Evolutionary conservation across 257 asterid species (phyloP).

Genomic region (Gentiana macrophylla): DNA sequence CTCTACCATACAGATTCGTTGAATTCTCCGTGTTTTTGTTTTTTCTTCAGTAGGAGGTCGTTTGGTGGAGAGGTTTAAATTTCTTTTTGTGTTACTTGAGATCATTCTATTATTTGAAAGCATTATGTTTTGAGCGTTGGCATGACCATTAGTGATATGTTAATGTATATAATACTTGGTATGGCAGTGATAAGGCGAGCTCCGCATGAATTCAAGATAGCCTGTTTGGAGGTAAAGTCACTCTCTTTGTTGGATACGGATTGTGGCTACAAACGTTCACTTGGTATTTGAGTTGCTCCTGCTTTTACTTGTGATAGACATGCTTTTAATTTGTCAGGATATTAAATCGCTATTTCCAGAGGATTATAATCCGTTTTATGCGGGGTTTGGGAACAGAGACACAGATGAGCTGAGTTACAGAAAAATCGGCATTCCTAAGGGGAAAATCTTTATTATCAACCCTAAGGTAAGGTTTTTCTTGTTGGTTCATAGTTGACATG

Average conservation of each 20-base stretch:
- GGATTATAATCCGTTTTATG: conserved; percentile 91
- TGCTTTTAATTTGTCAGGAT: conserved; percentile 44
- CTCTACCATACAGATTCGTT: no score
- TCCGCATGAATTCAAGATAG: conserved; percentile 97
- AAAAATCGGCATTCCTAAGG: conserved; percentile 96
- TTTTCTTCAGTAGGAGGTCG: no score
- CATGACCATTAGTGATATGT: no score
- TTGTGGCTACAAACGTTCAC: not conserved
- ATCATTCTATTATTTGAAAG: no score
- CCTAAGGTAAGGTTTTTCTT: conserved; percentile 53
- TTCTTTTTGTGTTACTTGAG: no score
- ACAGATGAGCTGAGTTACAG: conserved; percentile 98
- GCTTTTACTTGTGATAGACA: not conserved
- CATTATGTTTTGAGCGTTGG: no score
- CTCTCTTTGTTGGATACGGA: not conserved
- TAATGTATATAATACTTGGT: no score
- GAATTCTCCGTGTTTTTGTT: not conserved
- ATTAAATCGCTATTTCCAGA: conserved; percentile 95
- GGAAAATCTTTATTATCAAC: conserved; percentile 90
- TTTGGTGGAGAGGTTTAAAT: no score
- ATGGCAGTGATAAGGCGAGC: conserved; percentile 87
- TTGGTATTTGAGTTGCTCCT: not conserved
- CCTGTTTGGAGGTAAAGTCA: conserved; percentile 84
- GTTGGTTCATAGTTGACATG: no score
- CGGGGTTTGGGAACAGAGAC: conserved; percentile 98